phyloP scores from a whole-genome alignment of 805 yeast species.

The Suhomyces sp. region DNA sequence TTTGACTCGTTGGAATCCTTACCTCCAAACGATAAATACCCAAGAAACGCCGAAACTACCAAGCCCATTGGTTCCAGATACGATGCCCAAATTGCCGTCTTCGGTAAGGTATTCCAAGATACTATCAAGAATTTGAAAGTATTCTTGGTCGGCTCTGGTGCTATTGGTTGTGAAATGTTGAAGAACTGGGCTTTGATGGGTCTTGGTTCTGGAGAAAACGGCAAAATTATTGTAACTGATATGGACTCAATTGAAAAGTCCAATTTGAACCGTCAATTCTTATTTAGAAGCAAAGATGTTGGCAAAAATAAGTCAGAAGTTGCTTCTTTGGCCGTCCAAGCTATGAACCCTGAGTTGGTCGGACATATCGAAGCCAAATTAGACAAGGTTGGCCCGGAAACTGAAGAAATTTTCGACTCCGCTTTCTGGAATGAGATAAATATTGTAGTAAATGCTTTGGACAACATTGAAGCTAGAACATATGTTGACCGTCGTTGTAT shows the following conservation, averaged over 20 bases:
- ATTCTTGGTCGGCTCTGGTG: slow-evolving; percentile 95
- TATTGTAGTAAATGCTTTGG: slow-evolving; percentile 93
- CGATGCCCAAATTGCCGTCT: slow-evolving; percentile 94
- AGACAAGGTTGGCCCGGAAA: slow-evolving; percentile 92
- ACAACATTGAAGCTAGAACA: slow-evolving; percentile 96
- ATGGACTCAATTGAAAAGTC: slow-evolving; percentile 95
- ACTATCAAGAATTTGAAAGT: slow-evolving; percentile 72
- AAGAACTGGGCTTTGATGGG: slow-evolving; percentile 99
- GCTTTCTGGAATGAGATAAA: slow-evolving; percentile 81
- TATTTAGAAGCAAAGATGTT: slow-evolving; percentile 92
- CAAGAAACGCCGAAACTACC: slow-evolving; percentile 69
- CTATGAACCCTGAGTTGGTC: slow-evolving; percentile 78
- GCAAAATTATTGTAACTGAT: slow-evolving; percentile 83
- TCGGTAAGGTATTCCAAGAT: slow-evolving; percentile 77
- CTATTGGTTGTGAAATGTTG: slow-evolving; percentile 98
- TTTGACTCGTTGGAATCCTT: slow-evolving; percentile 92
- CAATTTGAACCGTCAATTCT: slow-evolving; percentile 92
- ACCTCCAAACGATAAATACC: slow-evolving; percentile 56
- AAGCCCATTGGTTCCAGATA: slow-evolving; percentile 79
- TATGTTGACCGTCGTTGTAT: slow-evolving; percentile 97
- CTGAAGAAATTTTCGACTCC: slow-evolving; percentile 83
- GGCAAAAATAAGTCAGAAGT: slow-evolving; percentile 88
- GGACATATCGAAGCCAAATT: slow-evolving; percentile 74
- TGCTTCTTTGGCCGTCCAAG: slow-evolving; percentile 79
- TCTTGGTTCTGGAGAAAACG: slow-evolving; percentile 85